Conservation (phyloP, 2,329 filamentous ascomycete genomes). For the Diplodia scrobiculata region DNA sequence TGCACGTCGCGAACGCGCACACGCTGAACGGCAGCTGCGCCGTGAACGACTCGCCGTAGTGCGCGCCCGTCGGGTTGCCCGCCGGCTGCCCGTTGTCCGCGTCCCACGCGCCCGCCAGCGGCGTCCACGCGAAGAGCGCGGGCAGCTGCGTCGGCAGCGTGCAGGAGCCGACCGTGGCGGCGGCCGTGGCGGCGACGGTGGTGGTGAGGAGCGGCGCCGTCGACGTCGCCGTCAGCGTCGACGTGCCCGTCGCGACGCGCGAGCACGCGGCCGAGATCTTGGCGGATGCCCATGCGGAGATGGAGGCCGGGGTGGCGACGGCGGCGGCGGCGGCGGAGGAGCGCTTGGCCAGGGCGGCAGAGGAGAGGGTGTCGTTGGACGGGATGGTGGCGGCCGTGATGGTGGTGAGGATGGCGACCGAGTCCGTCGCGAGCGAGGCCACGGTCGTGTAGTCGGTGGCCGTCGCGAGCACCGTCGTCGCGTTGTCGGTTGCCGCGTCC, state of each 20-base stretch:
- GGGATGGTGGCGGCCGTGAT: background rate
- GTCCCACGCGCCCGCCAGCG: background rate
- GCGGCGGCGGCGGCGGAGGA: background rate
- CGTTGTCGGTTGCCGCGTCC: background rate
- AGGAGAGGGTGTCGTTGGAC: background rate
- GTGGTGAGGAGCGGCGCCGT: background rate
- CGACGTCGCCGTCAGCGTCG: background rate
- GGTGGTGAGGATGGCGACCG: background rate
- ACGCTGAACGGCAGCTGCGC: background rate
- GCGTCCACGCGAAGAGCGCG: background rate
- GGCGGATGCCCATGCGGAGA: background rate
- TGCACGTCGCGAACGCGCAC: background rate
- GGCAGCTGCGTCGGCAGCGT: background rate
- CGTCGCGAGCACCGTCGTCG: background rate
- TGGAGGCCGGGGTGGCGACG: background rate
- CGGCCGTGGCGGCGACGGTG: background rate
- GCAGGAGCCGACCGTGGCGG: background rate
- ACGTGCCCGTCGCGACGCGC: background rate
- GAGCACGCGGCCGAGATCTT: constrained; percentile 11
- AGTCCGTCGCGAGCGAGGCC: background rate
- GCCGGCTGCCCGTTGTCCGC: background rate
- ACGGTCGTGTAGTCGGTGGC: constrained; percentile 3
- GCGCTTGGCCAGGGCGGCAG: background rate
- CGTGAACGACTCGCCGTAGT: background rate
- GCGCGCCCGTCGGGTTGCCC: background rate